Conservation (phyloP, 768 basidiomycete genomes). For the Amanita muscaria region DNA sequence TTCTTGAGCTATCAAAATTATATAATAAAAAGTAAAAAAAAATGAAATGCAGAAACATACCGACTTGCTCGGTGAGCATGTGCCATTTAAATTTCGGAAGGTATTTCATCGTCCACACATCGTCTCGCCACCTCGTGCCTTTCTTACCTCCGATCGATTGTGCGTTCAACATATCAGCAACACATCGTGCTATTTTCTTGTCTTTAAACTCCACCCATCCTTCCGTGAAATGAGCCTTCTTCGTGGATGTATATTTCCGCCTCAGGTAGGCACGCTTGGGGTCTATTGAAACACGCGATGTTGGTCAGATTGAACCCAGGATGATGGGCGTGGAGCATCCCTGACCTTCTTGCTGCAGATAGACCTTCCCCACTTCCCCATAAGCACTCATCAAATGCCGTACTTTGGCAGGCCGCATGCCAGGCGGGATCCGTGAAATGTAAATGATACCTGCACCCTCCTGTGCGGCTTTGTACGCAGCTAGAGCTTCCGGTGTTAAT, state of each 20-base stretch:
- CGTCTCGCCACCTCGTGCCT: slow-evolving; percentile 85
- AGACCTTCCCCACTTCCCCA: slow-evolving; percentile 88
- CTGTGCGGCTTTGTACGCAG: slow-evolving; percentile 64
- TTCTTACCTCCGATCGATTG: slow-evolving; percentile 93
- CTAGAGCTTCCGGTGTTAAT: slow-evolving; percentile 65
- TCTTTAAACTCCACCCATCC: slow-evolving; percentile 99
- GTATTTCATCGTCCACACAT: slow-evolving; percentile 99
- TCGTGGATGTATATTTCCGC: slow-evolving; percentile 72
- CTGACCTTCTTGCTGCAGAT: slow-evolving; percentile 87
- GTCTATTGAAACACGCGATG: slow-evolving; percentile 45
- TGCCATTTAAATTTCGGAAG: slow-evolving; percentile 97
- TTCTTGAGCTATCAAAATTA: slow-evolving; percentile 65
- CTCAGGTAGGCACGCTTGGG: slow-evolving; percentile 81
- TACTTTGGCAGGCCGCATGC: slow-evolving; percentile 95
- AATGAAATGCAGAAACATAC: slow-evolving; percentile 39
- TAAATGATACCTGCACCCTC: slow-evolving; percentile 82
- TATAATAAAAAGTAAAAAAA: background rate
- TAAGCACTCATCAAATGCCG: slow-evolving; percentile 86
- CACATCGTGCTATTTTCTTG: slow-evolving; percentile 81
- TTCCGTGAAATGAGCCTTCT: slow-evolving; percentile 85
- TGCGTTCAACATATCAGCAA: slow-evolving; percentile 94
- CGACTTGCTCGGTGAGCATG: slow-evolving; percentile 97
- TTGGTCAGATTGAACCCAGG: background rate
- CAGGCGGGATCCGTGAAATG: slow-evolving; percentile 93
- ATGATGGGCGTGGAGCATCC: slow-evolving; percentile 1